These are phyloP conservation scores for Penicillium turbatum DNA, from an alignment of 495 filamentous ascomycete species.

Conservation along the genomic window DNA sequence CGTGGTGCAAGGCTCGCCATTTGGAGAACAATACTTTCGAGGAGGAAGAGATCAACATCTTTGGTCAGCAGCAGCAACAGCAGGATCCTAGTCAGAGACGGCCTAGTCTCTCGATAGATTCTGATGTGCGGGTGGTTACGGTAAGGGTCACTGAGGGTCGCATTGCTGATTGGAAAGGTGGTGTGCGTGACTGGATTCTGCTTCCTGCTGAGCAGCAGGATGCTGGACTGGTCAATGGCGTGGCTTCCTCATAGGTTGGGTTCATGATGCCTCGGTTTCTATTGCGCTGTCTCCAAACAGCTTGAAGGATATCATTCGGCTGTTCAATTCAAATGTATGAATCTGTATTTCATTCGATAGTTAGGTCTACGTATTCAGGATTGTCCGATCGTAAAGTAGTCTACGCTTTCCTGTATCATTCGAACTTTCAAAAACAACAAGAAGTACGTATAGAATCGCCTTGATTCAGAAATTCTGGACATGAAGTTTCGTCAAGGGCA, in stretches of 20 bases:
- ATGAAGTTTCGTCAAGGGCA: not conserved
- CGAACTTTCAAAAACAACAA: not conserved
- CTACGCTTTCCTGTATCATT: not conserved
- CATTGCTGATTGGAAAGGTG: slow-evolving; percentile 79
- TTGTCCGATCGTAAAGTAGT: not conserved
- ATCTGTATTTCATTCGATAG: not conserved
- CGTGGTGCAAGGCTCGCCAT: slow-evolving; percentile 74
- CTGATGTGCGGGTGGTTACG: slow-evolving; percentile 68
- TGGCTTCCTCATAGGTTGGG: slow-evolving; percentile 10
- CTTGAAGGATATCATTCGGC: not conserved
- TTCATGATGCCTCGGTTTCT: not conserved
- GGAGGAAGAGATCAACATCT: slow-evolving; percentile 41
- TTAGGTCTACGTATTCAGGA: not conserved
- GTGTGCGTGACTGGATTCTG: slow-evolving; percentile 67
- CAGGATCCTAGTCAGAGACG: slow-evolving; percentile 22
- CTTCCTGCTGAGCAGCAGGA: slow-evolving; percentile 31
- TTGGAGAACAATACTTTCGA: slow-evolving; percentile 88
- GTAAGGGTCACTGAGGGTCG: slow-evolving; percentile 70
- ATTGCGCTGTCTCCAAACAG: not conserved
- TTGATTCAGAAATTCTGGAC: not conserved
- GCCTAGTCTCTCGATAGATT: slow-evolving; percentile 59
- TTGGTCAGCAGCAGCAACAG: slow-evolving; percentile 39
- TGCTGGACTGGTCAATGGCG: slow-evolving; percentile 38
- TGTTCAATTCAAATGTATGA: not conserved
- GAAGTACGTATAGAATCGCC: too few relatives aligned